Percentiles rank a stretch among this genome's conserved stretches.
phyloP scores from a whole-genome alignment of 305 asterid genomes.

The Fraxinus albicans region DNA sequence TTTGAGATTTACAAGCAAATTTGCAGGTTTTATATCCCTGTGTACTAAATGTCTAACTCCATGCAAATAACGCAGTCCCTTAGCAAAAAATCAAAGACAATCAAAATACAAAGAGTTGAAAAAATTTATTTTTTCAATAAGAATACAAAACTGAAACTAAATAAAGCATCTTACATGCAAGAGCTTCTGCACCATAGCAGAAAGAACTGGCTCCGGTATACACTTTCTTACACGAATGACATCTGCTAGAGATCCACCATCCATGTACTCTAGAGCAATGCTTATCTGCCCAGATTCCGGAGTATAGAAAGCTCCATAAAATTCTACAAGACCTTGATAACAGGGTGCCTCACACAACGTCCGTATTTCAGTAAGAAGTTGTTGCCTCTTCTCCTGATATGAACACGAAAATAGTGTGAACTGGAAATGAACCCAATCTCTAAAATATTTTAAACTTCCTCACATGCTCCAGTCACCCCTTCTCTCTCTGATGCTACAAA shows the following conservation, averaged over 20 bases:
- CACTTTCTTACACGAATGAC: constrained; percentile 53
- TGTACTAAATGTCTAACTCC: constrained; percentile 94
- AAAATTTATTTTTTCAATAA: neutral
- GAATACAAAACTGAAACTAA: constrained; percentile 10
- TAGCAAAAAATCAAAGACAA: constrained; percentile 28
- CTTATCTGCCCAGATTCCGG: constrained; percentile 98
- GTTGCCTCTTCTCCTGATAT: constrained; percentile 93
- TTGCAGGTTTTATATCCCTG: constrained; percentile 98
- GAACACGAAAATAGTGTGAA: constrained; percentile 26
- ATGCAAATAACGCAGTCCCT: constrained; percentile 92
- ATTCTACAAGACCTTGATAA: constrained; percentile 83
- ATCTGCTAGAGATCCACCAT: constrained; percentile 95
- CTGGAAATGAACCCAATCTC: constrained; percentile 1
- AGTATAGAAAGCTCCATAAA: constrained; percentile 90
- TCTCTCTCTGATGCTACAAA: neutral
- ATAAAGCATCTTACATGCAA: constrained; percentile 53
- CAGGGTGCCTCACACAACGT: constrained; percentile 92
- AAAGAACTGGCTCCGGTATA: constrained; percentile 80
- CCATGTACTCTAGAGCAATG: constrained; percentile 96
- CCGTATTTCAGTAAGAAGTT: constrained; percentile 91
- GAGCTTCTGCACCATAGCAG: constrained; percentile 81
- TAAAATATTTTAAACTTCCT: neutral
- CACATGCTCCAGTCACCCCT: neutral
- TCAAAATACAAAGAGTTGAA: constrained; percentile 5
- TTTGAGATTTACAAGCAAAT: constrained; percentile 84